phyloP scores from a whole-genome alignment of 2,329 filamentous ascomycete genomes.

The Fusarium camptoceras region DNA sequence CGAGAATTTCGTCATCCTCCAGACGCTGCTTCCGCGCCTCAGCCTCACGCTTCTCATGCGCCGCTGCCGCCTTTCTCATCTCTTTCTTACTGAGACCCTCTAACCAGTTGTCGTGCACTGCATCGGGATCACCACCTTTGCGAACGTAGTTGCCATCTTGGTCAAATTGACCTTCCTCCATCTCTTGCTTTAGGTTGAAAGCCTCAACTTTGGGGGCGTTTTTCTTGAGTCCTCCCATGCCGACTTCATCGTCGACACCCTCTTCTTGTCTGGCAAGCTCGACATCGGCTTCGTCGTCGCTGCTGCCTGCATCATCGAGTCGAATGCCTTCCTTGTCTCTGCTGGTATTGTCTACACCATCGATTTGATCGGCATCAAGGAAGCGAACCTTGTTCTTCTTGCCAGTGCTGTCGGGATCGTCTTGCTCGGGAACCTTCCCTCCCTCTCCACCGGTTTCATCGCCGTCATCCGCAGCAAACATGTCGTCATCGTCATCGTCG shows the following conservation, averaged over 20 bases:
- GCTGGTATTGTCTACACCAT: slow-evolving; percentile 81
- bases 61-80: slow-evolving; percentile 87
- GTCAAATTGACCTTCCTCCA: slow-evolving; percentile 94
- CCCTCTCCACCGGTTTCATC: slow-evolving; percentile 59
- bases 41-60: slow-evolving; percentile 85
- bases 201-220: slow-evolving; percentile 95
- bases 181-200: slow-evolving; percentile 91
- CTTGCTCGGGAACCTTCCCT: slow-evolving; percentile 48
- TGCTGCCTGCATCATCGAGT: slow-evolving; percentile 66
- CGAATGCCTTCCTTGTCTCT: slow-evolving; percentile 79
- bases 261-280: slow-evolving; percentile 78
- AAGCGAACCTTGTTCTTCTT: slow-evolving; percentile 73
- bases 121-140: slow-evolving; percentile 88
- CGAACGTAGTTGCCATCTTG: slow-evolving; percentile 91
- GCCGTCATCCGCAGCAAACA: slow-evolving; percentile 80
- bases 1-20: slow-evolving; percentile 79
- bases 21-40: slow-evolving; percentile 78
- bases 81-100: slow-evolving; percentile 94
- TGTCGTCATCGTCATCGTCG: slow-evolving; percentile 71
- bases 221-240: slow-evolving; percentile 88
- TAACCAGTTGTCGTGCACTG: slow-evolving; percentile 91
- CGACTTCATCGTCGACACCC: slow-evolving; percentile 87
- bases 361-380: slow-evolving; percentile 72
- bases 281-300: slow-evolving; percentile 75
- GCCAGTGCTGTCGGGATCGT: slow-evolving; percentile 59